Percentiles rank a stretch among this genome's conserved stretches.
Evolutionary conservation across 345 rosid genomes (phyloP).

Genomic region (Acer yangbiense): DNA sequence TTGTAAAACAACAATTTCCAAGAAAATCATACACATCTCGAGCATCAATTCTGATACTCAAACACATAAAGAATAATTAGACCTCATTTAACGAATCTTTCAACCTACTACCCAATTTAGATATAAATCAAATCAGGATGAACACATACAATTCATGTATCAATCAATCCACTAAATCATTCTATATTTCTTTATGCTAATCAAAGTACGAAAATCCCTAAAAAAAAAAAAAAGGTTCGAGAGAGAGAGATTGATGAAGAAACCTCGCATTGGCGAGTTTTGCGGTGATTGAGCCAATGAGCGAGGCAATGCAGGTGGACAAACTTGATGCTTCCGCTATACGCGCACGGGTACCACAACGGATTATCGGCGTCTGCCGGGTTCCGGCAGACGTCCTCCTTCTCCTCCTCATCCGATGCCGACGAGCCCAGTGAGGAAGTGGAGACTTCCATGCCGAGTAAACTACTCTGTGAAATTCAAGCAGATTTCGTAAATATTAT

Average conservation of each 20-base stretch:
- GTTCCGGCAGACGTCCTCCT: too few relatives aligned
- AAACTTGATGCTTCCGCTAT: conserved; percentile 96
- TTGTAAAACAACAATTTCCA: not conserved
- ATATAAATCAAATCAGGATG: too few relatives aligned
- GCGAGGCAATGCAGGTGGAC: conserved; percentile 98
- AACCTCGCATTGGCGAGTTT: conserved; percentile 99
- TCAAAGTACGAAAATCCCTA: too few relatives aligned
- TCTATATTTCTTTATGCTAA: too few relatives aligned
- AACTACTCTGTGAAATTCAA: too few relatives aligned
- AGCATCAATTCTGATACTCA: not conserved
- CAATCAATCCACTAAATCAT: not conserved
- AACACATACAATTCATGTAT: not conserved
- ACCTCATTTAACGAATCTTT: not conserved
- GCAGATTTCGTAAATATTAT: too few relatives aligned
- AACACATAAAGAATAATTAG: not conserved
- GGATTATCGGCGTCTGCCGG: too few relatives aligned
- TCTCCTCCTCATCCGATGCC: too few relatives aligned
- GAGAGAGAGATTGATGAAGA: not conserved
- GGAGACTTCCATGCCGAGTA: too few relatives aligned
- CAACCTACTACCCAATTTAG: too few relatives aligned
- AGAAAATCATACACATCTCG: not conserved
- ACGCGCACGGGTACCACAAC: conserved; percentile 48
- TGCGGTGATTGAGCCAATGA: conserved; percentile 98
- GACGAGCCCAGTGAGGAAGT: too few relatives aligned
- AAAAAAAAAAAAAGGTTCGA: too few relatives aligned